Conservation (phyloP, 73 alveolate genomes). For the Urostyla sp. region DNA sequence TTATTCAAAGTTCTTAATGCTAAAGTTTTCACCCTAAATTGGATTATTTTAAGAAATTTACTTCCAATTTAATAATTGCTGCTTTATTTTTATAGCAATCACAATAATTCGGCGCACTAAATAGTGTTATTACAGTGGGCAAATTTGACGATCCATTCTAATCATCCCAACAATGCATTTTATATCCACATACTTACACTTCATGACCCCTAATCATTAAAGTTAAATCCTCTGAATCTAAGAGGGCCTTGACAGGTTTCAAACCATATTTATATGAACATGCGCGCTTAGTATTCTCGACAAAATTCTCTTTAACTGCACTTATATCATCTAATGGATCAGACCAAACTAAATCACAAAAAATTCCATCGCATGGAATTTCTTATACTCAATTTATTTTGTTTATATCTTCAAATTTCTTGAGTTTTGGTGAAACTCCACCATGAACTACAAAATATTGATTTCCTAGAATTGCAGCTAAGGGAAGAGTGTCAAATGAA, state of each 20-base stretch:
- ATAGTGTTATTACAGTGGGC: conserved; percentile 84
- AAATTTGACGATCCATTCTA: conserved; percentile 66
- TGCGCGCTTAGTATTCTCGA: conserved; percentile 65
- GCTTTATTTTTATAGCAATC: conserved; percentile 88
- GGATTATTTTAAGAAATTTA: not conserved
- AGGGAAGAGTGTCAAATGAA: conserved; percentile 74
- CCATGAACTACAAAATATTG: conserved; percentile 87
- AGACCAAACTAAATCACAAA: conserved; percentile 85
- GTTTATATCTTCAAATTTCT: conserved; percentile 36
- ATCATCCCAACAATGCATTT: conserved; percentile 82
- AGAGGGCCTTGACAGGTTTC: conserved; percentile 78
- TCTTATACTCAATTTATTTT: conserved; percentile 44
- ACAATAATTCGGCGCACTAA: conserved; percentile 87
- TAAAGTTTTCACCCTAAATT: conserved; percentile 67
- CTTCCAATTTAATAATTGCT: conserved; percentile 77
- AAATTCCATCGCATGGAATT: conserved; percentile 69
- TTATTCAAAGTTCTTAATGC: conserved; percentile 60
- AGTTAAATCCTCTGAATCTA: conserved; percentile 72
- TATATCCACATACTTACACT: conserved; percentile 90
- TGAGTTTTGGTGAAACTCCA: conserved; percentile 85
- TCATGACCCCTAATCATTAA: conserved; percentile 88
- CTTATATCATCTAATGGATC: conserved; percentile 75
- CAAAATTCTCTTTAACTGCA: conserved; percentile 66
- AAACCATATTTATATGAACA: conserved; percentile 75
- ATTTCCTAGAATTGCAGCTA: conserved; percentile 69